Conservation (phyloP, 768 basidiomycete genomes). For the Fomitopsis serialis region DNA sequence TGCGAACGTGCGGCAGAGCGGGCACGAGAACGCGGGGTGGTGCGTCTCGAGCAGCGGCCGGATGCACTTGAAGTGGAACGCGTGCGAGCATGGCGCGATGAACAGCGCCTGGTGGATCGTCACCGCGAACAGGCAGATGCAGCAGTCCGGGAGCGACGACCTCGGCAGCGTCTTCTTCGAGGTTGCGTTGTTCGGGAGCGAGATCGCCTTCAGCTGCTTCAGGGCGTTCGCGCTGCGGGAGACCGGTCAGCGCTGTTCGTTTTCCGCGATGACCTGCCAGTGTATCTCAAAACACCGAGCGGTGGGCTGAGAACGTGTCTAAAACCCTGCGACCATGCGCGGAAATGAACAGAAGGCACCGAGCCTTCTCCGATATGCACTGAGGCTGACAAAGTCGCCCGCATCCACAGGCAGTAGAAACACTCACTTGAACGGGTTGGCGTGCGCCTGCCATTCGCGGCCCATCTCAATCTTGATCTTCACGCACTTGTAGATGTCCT, state of each 20-base stretch:
- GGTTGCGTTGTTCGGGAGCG: slow-evolving; percentile 29
- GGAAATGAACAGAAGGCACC: slow-evolving; percentile 1
- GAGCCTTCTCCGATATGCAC: too few species aligned
- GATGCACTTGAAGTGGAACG: slow-evolving; percentile 97
- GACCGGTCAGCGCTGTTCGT: slow-evolving; percentile 5
- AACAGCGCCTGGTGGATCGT: slow-evolving; percentile 94
- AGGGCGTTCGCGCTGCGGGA: slow-evolving; percentile 59
- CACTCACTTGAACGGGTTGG: slow-evolving; percentile 88
- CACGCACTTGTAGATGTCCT: slow-evolving; percentile 95
- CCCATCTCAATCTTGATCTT: slow-evolving; percentile 92
- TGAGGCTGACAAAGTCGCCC: too few species aligned
- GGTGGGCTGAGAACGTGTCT: not conserved
- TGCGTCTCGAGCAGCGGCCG: slow-evolving; percentile 85
- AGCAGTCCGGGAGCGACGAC: slow-evolving; percentile 72
- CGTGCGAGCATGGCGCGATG: slow-evolving; percentile 96
- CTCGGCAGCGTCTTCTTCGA: slow-evolving; percentile 25
- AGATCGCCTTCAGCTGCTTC: slow-evolving; percentile 74
- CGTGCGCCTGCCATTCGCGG: slow-evolving; percentile 83
- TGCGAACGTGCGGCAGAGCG: slow-evolving; percentile 91
- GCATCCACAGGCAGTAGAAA: too few species aligned
- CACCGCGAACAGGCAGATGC: slow-evolving; percentile 89
- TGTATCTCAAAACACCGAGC: too few species aligned
- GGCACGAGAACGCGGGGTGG: slow-evolving; percentile 91
- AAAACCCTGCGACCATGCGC: not conserved
- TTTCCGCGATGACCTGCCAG: too few species aligned